A percentile compares a stretch with the other conserved stretches of the same genome.
These are phyloP conservation scores for Beauveria rudraprayagi DNA, from an alignment of 2,329 filamentous ascomycete species.

Conservation along the genomic window DNA sequence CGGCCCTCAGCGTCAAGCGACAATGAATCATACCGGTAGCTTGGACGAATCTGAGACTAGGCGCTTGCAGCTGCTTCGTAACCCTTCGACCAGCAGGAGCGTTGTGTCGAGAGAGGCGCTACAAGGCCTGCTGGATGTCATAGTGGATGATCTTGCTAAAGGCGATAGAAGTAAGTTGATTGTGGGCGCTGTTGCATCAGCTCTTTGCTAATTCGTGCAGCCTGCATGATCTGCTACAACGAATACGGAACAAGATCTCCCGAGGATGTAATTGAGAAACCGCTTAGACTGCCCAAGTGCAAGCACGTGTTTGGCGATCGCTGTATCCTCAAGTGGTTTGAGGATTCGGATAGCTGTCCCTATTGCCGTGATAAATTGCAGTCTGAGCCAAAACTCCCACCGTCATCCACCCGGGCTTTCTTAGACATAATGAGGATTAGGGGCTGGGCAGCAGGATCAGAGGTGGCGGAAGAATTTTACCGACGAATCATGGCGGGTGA, in stretches of 20 bases:
- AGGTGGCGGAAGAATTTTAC: neutral
- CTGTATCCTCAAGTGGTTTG: conserved; percentile 59
- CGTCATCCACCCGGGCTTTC: conserved; percentile 20
- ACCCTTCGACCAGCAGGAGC: conserved; percentile 33
- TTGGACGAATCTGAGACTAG: conserved; percentile 29
- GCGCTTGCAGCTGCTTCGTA: conserved; percentile 38
- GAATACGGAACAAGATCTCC: conserved; percentile 49
- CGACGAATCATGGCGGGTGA: conserved; percentile 1
- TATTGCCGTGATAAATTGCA: conserved; percentile 56
- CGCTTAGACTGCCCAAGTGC: conserved; percentile 52
- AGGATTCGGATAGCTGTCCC: conserved; percentile 54
- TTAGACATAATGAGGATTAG: conserved; percentile 24
- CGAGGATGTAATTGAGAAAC: conserved; percentile 49
- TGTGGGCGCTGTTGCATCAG: neutral
- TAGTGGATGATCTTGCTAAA: conserved; percentile 35
- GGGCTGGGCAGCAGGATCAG: conserved; percentile 6
- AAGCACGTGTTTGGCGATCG: conserved; percentile 56
- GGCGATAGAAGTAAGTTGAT: conserved; percentile 39
- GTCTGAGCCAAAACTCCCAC: conserved; percentile 32
- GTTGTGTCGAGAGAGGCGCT: conserved; percentile 42
- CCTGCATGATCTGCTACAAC: conserved; percentile 57
- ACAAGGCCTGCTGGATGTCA: conserved; percentile 37
- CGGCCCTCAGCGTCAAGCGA: conserved; percentile 7
- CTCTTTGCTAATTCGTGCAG: conserved; percentile 25
- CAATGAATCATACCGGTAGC: conserved; percentile 8